Percentiles rank a stretch among this genome's conserved stretches.
These are phyloP conservation scores for Puya raimondii DNA, from an alignment of 176 grass and related monocot species.

Conservation along the genomic window DNA sequence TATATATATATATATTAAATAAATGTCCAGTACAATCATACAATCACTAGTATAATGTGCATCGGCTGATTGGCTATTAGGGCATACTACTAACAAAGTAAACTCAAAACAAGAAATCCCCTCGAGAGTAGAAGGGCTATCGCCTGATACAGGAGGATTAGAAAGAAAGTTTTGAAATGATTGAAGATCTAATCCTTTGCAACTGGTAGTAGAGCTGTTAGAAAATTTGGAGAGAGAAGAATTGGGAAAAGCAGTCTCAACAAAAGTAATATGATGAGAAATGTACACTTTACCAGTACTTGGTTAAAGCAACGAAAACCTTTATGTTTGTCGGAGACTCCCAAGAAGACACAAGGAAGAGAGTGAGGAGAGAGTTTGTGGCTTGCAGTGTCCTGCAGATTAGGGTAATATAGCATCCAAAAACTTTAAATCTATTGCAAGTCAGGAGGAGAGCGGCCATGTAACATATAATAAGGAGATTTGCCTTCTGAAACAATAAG, in stretches of 20 bases:
- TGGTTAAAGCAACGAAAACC: background rate
- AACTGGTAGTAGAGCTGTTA: too few species aligned
- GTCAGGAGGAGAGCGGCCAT: background rate
- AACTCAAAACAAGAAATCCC: too few species aligned
- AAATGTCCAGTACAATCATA: too few species aligned
- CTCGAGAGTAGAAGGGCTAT: too few species aligned
- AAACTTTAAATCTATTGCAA: background rate
- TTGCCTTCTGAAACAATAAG: background rate
- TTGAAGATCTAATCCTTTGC: too few species aligned
- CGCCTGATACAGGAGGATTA: too few species aligned
- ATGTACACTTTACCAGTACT: background rate
- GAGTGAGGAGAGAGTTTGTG: background rate
- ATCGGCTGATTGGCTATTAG: too few species aligned
- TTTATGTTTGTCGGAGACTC: background rate
- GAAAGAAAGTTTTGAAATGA: too few species aligned
- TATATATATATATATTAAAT: too few species aligned
- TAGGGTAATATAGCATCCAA: background rate
- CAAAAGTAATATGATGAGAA: background rate
- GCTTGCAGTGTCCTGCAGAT: background rate
- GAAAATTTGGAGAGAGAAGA: background rate
- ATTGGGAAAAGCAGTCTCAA: background rate
- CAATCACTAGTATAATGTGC: too few species aligned
- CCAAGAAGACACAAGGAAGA: background rate
- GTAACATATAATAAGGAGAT: background rate
- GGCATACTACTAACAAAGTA: too few species aligned